Conservation (phyloP, 1,139 yeast species). For the Geotrichum siamense region DNA sequence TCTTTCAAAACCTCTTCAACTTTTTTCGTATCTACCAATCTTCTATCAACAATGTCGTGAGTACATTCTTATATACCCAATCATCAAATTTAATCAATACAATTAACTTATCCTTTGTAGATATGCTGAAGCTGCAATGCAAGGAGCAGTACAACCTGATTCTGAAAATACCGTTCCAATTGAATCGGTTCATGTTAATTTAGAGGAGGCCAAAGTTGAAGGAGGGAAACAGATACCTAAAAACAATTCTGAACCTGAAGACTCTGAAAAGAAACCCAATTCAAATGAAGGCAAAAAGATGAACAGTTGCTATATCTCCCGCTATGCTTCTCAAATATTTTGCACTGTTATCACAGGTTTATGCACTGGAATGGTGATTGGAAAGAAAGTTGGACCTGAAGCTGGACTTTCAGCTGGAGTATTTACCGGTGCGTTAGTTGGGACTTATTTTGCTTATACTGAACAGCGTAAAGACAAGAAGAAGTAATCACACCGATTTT, state of each 20-base stretch:
- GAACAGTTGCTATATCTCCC: not conserved
- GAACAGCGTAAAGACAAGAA: too few species aligned
- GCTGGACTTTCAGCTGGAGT: conserved; percentile 1
- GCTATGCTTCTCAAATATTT: not conserved
- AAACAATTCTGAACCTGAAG: conserved; percentile 4
- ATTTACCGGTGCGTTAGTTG: conserved; percentile 7
- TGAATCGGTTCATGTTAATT: conserved; percentile 21
- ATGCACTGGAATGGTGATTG: not conserved
- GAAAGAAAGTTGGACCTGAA: not conserved
- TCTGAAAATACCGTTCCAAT: conserved; percentile 20
- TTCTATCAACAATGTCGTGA: conserved; percentile 7
- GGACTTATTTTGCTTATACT: not conserved
- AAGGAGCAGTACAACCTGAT: conserved; percentile 20
- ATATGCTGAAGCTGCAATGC: conserved; percentile 21
- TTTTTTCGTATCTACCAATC: too few species aligned
- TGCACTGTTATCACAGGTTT: not conserved
- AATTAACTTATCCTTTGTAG: conserved; percentile 1
- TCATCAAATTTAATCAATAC: too few species aligned
- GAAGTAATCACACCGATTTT: too few species aligned
- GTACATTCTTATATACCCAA: not conserved
- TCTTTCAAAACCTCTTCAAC: not conserved
- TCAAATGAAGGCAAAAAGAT: not conserved
- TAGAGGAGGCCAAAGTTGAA: conserved; percentile 15
- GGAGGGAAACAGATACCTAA: conserved; percentile 10
- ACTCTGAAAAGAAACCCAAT: conserved; percentile 8